Base-by-base conservation (phyloP, 805 yeast genomes). In the Ogataea degrootiae region DNA sequence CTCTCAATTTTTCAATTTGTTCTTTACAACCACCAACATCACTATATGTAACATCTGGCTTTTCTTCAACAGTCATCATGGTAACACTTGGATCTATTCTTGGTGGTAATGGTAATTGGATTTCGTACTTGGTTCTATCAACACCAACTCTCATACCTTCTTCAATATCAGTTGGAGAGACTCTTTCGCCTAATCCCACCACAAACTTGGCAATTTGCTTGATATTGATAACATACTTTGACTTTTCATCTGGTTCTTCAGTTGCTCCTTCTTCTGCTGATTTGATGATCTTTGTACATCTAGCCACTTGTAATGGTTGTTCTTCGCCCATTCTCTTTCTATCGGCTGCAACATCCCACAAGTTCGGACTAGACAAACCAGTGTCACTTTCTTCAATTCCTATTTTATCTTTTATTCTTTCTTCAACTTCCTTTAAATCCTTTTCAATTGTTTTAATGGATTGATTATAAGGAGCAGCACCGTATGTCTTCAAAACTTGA, bases 101-200 rank as follows among this genome's bases (percentile, higher is more conserved):
- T 47, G 99, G 99, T 11, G 99, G 99, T 55, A 94, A 76, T 31
- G 99, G 99, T 61, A 94, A 76, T 75, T 92, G 96, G 63, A 94
- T 95, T 68, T 91, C 96, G 70, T 94, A 94, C 70, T 92, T 92
- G 61, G 87, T 90, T 68, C 99, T 82, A 67, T 95, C 99, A 48
- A 94, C 99, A 62, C 99, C 99, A 36, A 94, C 98, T 66, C 99
- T 81, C 99, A 94, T 95, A 45, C 99, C 98, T 69, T 95, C 99
- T 70, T 94, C 99, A 48, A 94, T 91, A 76, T 94, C 99, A 0
- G 99, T 94, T 34, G 99, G 99, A 14, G 96, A 87, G 12, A 94
- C 97, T 54, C 96, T 82, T 66, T 95, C 97, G 42, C 98, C 99
- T 50, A 94, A 74, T 4, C 92, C 95, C 41, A 94, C 99, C 40